These are phyloP conservation scores for Selenicereus undatus DNA, from an alignment of 148 eudicot species.

Conservation along the genomic window DNA sequence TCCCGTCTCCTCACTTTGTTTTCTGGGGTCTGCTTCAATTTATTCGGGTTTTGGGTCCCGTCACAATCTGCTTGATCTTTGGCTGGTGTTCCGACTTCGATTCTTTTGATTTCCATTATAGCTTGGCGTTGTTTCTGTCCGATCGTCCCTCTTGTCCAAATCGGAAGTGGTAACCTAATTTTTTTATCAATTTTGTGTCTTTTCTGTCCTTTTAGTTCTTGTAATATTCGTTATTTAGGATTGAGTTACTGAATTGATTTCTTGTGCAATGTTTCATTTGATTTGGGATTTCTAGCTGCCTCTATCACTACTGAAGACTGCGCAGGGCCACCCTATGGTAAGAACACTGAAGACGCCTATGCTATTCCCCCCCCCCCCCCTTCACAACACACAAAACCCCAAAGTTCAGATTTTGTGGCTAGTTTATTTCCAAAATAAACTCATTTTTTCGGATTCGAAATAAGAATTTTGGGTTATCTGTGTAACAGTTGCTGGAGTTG, in stretches of 20 bases:
- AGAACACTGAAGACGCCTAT: neutral
- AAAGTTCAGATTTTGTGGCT: neutral
- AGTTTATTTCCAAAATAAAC: neutral
- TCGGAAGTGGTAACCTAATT: neutral
- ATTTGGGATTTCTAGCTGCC: slow-evolving; percentile 52
- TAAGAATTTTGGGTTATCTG: neutral
- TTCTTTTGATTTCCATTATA: no score
- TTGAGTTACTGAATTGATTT: neutral
- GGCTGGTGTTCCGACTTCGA: neutral
- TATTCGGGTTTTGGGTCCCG: neutral
- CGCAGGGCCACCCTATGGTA: slow-evolving; percentile 92
- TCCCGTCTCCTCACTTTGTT: no score
- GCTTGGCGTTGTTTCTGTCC: neutral
- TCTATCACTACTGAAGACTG: slow-evolving; percentile 69
- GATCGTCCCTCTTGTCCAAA: neutral
- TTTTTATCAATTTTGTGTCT: neutral
- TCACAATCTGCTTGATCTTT: neutral
- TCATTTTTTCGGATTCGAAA: neutral
- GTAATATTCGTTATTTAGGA: neutral
- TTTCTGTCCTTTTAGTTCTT: neutral
- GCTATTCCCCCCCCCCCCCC: neutral
- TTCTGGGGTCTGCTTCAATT: neutral
- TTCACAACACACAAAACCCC: neutral
- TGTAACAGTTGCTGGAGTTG: slow-evolving; percentile 71
- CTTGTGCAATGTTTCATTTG: neutral